These are phyloP conservation scores for Entomortierella chlamydospora DNA, from an alignment of 192 early-diverging fungal species.

Conservation along the genomic window DNA sequence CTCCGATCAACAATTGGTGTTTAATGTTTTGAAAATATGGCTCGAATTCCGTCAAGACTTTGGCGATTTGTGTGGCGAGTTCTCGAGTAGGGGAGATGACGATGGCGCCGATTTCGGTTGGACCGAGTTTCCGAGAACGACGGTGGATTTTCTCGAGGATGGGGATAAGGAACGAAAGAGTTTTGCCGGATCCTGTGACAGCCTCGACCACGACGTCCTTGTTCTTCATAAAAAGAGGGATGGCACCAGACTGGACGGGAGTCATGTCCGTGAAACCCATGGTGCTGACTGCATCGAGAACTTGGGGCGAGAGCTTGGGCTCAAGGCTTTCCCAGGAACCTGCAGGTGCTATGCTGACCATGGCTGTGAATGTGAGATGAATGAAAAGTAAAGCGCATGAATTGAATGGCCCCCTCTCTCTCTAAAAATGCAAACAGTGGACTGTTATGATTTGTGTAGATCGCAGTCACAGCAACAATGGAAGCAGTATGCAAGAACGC, in stretches of 20 bases:
- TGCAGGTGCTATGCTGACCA: conserved; percentile 61
- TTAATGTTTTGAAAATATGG: conserved; percentile 44
- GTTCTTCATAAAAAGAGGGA: conserved; percentile 90
- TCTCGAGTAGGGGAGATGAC: conserved; percentile 93
- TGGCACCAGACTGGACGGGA: conserved; percentile 91
- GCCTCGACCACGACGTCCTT: conserved; percentile 99
- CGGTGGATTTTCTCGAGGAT: conserved; percentile 88
- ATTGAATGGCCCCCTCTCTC: too few species aligned
- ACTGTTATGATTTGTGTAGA: too few species aligned
- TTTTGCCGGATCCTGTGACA: conserved; percentile 97
- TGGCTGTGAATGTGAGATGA: not conserved
- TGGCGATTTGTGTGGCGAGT: conserved; percentile 87
- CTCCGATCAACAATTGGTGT: conserved; percentile 81
- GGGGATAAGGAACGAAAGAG: conserved; percentile 91
- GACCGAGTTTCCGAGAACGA: conserved; percentile 66
- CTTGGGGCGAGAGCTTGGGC: conserved; percentile 64
- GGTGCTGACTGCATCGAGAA: conserved; percentile 67
- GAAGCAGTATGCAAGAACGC: too few species aligned
- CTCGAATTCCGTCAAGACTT: conserved; percentile 76
- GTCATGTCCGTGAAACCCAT: conserved; percentile 92
- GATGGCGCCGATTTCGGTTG: conserved; percentile 86
- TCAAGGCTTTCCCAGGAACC: conserved; percentile 72
- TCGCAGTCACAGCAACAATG: too few species aligned
- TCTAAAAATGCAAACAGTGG: too few species aligned
- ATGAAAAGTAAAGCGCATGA: too few species aligned